These are phyloP conservation scores for Rhodosporidiobolus odoratus DNA, from an alignment of 768 basidiomycete species.

Conservation along the genomic window DNA sequence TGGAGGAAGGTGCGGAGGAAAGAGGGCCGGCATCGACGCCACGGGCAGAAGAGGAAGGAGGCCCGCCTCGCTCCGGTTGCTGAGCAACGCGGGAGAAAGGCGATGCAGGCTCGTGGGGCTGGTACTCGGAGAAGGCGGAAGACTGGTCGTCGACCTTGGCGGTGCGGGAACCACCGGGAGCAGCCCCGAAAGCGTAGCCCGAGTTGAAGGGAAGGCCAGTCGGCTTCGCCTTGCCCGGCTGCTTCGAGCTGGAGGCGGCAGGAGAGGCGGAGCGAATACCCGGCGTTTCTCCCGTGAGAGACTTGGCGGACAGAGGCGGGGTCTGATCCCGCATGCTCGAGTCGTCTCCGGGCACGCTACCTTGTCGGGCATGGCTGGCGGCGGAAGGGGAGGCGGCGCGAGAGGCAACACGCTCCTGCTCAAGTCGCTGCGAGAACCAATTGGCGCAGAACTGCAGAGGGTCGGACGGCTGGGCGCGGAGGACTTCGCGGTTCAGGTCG, in stretches of 20 bases:
- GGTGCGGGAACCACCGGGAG: background rate
- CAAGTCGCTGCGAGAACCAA: conserved; percentile 86
- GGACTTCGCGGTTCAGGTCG: conserved; percentile 78
- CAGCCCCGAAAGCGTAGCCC: conserved; percentile 40
- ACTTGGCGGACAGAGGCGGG: conserved; percentile 8
- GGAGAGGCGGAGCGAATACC: conserved; percentile 6
- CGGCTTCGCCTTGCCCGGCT: conserved; percentile 19
- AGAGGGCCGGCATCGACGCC: background rate
- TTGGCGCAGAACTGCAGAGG: conserved; percentile 72
- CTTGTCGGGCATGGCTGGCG: background rate
- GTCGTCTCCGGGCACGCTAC: conserved; percentile 6
- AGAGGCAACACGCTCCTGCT: conserved; percentile 73
- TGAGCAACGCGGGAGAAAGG: conserved; percentile 4
- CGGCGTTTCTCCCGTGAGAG: conserved; percentile 7
- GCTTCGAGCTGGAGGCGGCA: conserved; percentile 3
- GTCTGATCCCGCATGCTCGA: conserved; percentile 15
- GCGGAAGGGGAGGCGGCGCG: conserved; percentile 57
- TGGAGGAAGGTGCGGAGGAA: background rate
- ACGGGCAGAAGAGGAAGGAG: background rate
- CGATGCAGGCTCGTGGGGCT: conserved; percentile 11
- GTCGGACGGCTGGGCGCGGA: conserved; percentile 81
- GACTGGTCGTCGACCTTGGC: conserved; percentile 10
- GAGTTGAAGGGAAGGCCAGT: conserved; percentile 35
- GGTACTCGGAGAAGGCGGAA: conserved; percentile 35
- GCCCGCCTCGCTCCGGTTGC: background rate